Base-by-base conservation (phyloP, 2,329 filamentous ascomycete genomes). In the Xylaria sp. region DNA sequence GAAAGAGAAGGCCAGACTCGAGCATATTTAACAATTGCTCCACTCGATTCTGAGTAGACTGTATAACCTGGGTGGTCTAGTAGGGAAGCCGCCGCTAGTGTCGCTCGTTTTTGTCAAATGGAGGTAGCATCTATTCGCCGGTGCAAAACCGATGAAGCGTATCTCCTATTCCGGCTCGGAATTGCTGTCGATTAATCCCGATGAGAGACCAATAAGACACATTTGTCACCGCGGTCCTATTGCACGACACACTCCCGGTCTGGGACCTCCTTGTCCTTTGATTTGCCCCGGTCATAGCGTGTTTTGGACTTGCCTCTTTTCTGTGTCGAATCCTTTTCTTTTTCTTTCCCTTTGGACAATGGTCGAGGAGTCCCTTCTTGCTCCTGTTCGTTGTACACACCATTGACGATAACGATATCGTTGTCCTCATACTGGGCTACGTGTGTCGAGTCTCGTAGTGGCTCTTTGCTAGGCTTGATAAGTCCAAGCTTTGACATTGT, bases 401-500 rank as follows among this genome's bases (percentile, higher is more conserved):
- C 60, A 34, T 70, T 62, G 32, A 58, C 48, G 41, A 65, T 58
- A 5, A 63, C 45, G 7, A 61, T 36, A 30, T 76, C 74, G n/a
- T 68, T 66, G 30, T 78, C 73, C 1, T 75, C 74, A 45, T 75
- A 72, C 15, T 68, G 62, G 43, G 73, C 67, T 46, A 64, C 70
- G 32, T 72, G 65, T 6, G 69, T 70, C 18, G 73, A 68, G 15
- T 81, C 80, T 41, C 79, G 78, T 63, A 83, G 74, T 0, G 79
- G 81, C 66, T 89, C 86, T 73, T 82, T 86, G 78, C 84, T 87
- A 9, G 82, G 73, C 59, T 83, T 84, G 72, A 84, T 83, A 7
- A 88, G 81, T 10, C 83, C 84, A 4, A 88, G 77, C n/a, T 86
- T 83, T 18, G 83, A 84, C 76, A 90, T 87, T 2, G 85, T 86